A percentile compares a stretch with the other conserved stretches of the same genome.
phyloP scores from a whole-genome alignment of 768 basidiomycete species.

The Termitomyces sp. region DNA sequence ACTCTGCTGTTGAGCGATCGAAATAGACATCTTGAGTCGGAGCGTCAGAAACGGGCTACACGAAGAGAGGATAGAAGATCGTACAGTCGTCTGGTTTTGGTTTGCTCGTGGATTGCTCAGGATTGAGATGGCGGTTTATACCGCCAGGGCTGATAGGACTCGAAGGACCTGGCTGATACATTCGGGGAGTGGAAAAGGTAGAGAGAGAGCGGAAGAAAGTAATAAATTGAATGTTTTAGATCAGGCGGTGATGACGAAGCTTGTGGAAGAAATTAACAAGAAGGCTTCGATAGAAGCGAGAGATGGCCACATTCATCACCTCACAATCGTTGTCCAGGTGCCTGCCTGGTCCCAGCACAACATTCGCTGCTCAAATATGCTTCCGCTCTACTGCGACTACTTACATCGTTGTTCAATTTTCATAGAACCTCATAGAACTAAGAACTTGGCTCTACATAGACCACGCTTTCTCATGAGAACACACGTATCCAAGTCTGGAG shows the following conservation, averaged over 20 bases:
- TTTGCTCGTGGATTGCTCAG: conserved; percentile 34
- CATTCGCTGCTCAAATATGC: not conserved
- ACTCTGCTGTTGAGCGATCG: conserved; percentile 77
- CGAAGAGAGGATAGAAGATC: conserved; percentile 10
- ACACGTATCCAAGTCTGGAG: no score
- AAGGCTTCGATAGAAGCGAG: conserved; percentile 6
- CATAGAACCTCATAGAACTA: no score
- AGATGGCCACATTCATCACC: conserved; percentile 18
- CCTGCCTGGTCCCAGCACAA: no score
- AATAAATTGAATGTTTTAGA: conserved; percentile 14
- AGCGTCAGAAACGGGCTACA: conserved; percentile 5
- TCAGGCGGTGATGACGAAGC: conserved; percentile 12
- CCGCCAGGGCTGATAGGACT: conserved; percentile 24
- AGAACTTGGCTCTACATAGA: no score
- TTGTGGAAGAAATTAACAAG: conserved; percentile 5
- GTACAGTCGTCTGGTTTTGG: conserved; percentile 44
- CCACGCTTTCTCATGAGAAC: no score
- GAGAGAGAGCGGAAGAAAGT: conserved; percentile 6
- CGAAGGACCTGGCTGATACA: conserved; percentile 39
- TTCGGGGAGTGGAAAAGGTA: conserved; percentile 9
- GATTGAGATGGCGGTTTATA: conserved; percentile 29
- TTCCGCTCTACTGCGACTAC: not conserved
- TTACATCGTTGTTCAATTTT: not conserved
- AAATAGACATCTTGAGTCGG: conserved; percentile 85
- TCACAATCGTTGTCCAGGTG: conserved; percentile 28